Conservation (phyloP, 805 yeast genomes). For the Suhomyces tanzawaensis region DNA sequence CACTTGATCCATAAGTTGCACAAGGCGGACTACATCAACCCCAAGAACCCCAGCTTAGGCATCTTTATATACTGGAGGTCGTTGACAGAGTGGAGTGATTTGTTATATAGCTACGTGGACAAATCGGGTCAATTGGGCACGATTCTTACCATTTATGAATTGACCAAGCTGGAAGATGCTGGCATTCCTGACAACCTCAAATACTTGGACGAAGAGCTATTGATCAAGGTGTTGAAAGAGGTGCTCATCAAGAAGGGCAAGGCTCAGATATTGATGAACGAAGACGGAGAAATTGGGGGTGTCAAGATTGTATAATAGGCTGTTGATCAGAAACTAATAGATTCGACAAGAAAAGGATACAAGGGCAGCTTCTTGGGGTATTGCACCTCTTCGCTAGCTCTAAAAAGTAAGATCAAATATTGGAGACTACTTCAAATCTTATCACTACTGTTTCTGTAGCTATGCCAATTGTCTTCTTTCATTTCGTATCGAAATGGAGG, state of each 20-base stretch:
- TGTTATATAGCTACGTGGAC: constrained; percentile 44
- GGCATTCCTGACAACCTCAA: constrained; percentile 56
- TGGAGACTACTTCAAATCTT: no score
- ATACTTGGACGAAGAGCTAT: constrained; percentile 56
- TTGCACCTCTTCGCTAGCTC: no score
- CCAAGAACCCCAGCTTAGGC: constrained; percentile 63
- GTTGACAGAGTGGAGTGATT: constrained; percentile 39
- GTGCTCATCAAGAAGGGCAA: constrained; percentile 63
- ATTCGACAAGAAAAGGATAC: no score
- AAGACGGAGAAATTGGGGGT: constrained; percentile 67
- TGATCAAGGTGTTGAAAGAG: constrained; percentile 52
- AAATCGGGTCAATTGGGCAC: constrained; percentile 73
- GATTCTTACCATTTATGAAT: constrained; percentile 79
- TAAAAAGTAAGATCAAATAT: no score
- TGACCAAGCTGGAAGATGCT: constrained; percentile 61
- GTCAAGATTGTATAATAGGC: constrained; percentile 58
- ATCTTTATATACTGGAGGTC: constrained; percentile 61
- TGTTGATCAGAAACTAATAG: no score
- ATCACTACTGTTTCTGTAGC: no score
- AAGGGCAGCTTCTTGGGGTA: no score
- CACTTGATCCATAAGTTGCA: constrained; percentile 51
- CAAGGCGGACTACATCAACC: constrained; percentile 55
- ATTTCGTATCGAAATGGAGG: background rate
- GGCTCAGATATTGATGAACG: constrained; percentile 70
- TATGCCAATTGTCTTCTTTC: background rate